phyloP scores from a whole-genome alignment of 139 green algal genomes.

The Chlorella vulgaris region DNA sequence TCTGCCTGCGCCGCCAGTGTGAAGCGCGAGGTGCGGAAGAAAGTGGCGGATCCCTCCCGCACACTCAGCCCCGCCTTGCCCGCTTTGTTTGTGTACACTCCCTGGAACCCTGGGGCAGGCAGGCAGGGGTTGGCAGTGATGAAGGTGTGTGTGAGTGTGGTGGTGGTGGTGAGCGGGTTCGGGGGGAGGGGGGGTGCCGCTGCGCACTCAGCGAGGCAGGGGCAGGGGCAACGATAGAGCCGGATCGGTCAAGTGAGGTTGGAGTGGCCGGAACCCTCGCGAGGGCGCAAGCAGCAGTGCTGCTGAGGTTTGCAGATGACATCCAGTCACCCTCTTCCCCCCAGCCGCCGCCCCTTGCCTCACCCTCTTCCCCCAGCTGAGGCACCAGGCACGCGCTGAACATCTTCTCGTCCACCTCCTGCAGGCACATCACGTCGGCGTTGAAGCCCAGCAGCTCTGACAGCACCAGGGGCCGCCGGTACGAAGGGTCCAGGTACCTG shows the following conservation, averaged over 20 bases:
- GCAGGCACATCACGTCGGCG: conserved; percentile 68
- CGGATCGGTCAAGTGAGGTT: too few species aligned
- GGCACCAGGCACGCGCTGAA: conserved; percentile 52
- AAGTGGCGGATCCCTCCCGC: conserved; percentile 74
- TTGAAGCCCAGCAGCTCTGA: conserved; percentile 77
- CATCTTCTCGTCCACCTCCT: conserved; percentile 87
- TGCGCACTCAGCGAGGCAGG: too few species aligned
- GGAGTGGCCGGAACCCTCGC: too few species aligned
- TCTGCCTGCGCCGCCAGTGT: conserved; percentile 22
- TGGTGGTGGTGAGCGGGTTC: too few species aligned
- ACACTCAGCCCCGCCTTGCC: conserved; percentile 52
- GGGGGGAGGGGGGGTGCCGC: too few species aligned
- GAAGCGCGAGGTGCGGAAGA: conserved; percentile 56
- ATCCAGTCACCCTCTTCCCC: too few species aligned
- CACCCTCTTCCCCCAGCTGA: conserved; percentile 26
- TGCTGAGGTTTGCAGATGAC: too few species aligned
- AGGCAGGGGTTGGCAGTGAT: neutral
- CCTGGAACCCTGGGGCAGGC: conserved; percentile 53
- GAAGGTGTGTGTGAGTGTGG: neutral
- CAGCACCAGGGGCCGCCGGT: conserved; percentile 81
- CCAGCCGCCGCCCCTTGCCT: neutral
- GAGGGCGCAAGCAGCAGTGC: too few species aligned
- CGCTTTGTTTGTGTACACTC: conserved; percentile 83
- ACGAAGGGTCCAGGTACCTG: conserved; percentile 75
- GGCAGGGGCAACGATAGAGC: too few species aligned